phyloP scores from a whole-genome alignment of 768 basidiomycete genomes.

The Scleroderma citrinum region DNA sequence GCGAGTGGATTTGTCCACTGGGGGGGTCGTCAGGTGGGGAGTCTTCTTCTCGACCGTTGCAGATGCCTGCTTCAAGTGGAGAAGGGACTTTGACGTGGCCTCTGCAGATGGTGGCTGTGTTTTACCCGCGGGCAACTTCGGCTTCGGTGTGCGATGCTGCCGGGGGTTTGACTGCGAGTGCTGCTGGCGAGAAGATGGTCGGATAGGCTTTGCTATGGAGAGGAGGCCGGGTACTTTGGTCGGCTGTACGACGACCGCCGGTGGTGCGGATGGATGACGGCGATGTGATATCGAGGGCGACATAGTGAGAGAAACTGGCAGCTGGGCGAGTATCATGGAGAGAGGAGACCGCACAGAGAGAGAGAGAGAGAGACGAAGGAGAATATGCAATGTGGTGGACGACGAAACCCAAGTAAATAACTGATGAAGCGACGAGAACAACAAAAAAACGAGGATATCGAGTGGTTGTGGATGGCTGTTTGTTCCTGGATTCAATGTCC shows the following conservation, averaged over 20 bases:
- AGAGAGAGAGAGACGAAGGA: conserved; percentile 3
- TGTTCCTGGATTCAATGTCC: conserved; percentile 24
- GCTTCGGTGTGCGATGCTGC: conserved; percentile 32
- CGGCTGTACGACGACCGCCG: conserved; percentile 61
- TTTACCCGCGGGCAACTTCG: conserved; percentile 11
- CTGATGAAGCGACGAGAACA: conserved; percentile 1
- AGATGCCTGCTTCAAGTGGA: conserved; percentile 17
- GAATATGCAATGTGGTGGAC: conserved; percentile 24
- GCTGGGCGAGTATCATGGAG: conserved; percentile 39
- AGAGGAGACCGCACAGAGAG: conserved; percentile 1
- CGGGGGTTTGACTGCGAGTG: conserved; percentile 34
- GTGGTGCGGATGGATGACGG: conserved; percentile 65
- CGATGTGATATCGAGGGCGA: conserved; percentile 39
- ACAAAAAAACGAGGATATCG: conserved; percentile 9
- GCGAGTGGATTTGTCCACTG: conserved; percentile 26
- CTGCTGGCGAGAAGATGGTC: conserved; percentile 28
- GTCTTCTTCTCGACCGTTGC: conserved; percentile 28
- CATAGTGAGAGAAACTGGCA: conserved; percentile 29
- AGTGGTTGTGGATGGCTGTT: conserved; percentile 23
- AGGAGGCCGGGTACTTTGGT: conserved; percentile 71
- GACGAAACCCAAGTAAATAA: conserved; percentile 22
- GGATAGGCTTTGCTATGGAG: conserved; percentile 55
- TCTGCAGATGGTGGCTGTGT: conserved; percentile 23
- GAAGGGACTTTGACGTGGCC: conserved; percentile 26
- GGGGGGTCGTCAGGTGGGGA: conserved; percentile 11